Evolutionary conservation across 257 asterid genomes (phyloP).

Genomic region (Solanum lignicaule): DNA sequence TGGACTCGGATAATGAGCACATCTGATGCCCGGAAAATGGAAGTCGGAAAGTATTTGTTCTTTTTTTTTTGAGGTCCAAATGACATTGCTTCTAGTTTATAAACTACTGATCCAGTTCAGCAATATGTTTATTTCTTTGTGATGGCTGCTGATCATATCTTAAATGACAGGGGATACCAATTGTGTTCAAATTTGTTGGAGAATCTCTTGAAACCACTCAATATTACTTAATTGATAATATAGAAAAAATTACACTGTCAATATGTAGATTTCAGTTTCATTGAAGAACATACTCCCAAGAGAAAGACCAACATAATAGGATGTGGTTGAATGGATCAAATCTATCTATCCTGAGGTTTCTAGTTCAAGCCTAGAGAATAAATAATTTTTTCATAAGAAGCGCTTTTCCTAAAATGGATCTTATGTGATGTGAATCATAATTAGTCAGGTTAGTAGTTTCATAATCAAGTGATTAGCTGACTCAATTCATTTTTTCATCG

Average conservation of each 20-base stretch:
- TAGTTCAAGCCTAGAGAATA: neutral
- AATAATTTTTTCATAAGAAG: rapidly evolving
- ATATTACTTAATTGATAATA: too few species aligned
- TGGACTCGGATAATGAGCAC: neutral
- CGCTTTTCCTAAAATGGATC: rapidly evolving
- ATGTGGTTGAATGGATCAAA: neutral
- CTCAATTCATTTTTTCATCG: neutral
- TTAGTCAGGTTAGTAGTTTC: neutral
- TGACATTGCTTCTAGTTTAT: neutral
- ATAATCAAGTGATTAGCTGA: neutral
- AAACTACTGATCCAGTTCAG: neutral
- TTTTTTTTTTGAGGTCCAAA: neutral
- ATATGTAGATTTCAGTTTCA: too few species aligned
- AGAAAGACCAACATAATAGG: neutral
- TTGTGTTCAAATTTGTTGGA: too few species aligned
- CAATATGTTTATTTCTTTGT: neutral
- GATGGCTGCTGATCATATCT: neutral
- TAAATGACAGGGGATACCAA: neutral
- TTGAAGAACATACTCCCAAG: neutral
- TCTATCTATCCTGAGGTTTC: neutral
- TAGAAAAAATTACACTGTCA: too few species aligned
- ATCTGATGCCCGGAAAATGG: neutral
- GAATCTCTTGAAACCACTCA: neutral
- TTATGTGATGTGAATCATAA: too few species aligned
- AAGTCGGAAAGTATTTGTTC: neutral